phyloP scores from a whole-genome alignment of 441 rosid genomes.

The Populus hybrid region DNA sequence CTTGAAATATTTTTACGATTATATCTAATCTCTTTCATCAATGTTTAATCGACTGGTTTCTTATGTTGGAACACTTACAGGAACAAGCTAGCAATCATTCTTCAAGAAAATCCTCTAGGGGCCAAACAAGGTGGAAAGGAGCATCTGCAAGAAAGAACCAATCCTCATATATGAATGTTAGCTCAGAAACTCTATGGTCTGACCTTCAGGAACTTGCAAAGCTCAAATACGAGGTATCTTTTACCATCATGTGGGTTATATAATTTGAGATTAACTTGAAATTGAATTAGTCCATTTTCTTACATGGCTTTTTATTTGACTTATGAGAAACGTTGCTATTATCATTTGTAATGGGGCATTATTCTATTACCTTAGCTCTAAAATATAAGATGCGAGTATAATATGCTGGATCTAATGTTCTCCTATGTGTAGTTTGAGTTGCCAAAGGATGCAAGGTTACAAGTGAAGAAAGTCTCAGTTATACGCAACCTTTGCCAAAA shows the following conservation, averaged over 20 bases:
- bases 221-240: constrained; percentile 79
- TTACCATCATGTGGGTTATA: background rate
- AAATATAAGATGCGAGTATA: background rate
- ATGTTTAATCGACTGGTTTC: background rate
- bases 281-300: constrained; percentile 1
- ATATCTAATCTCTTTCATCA: background rate
- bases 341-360: background rate
- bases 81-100: constrained; percentile 61
- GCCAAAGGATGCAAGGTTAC: constrained; percentile 70
- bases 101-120: constrained; percentile 57
- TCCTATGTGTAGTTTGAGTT: constrained; percentile 65
- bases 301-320: background rate
- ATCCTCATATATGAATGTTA: constrained; percentile 62
- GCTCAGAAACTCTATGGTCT: constrained; percentile 86
- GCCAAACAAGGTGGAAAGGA: constrained; percentile 71
- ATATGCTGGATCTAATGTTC: background rate
- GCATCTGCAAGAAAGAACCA: constrained; percentile 54
- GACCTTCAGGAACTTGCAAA: constrained; percentile 86
- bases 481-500: constrained; percentile 92
- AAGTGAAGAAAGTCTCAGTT: constrained; percentile 77
- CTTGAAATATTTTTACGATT: background rate
- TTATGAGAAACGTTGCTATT: background rate
- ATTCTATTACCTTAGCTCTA: background rate
- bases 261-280: background rate
- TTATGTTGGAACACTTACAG: constrained; percentile 32